Percentiles rank a stretch among this genome's conserved stretches.
phyloP scores from a whole-genome alignment of 495 filamentous ascomycete species.

The Penicillium malachiteum region DNA sequence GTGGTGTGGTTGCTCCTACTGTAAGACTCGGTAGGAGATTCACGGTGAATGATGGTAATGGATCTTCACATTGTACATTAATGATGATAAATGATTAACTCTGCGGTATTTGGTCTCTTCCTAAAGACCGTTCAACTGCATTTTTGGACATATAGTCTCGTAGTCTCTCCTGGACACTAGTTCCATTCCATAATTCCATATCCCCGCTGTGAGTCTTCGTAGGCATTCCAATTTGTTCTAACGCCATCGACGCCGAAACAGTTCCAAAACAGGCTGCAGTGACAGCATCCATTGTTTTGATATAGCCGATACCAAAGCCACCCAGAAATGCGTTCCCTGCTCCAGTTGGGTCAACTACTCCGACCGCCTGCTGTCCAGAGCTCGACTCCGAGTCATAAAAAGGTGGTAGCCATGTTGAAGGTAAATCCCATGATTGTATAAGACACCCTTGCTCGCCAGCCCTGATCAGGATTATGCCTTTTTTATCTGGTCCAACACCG shows the following conservation, averaged over 20 bases:
- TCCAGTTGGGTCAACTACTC: conserved; percentile 37
- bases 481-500: conserved; percentile 20
- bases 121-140: neutral
- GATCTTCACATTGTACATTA: too few species aligned
- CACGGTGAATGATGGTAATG: too few species aligned
- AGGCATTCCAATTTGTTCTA: conserved; percentile 41
- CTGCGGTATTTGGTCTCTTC: too few species aligned
- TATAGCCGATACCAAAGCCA: conserved; percentile 30
- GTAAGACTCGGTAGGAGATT: neutral
- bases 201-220: neutral
- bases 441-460: conserved; percentile 36
- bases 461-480: conserved; percentile 26
- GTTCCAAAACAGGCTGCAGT: conserved; percentile 30
- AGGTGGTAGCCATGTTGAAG: conserved; percentile 29
- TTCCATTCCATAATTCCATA: conserved; percentile 29
- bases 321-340: conserved; percentile 40
- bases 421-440: conserved; percentile 8
- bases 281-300: conserved; percentile 15
- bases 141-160: conserved; percentile 13
- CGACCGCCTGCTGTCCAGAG: neutral
- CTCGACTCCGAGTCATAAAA: conserved; percentile 15
- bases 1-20: neutral
- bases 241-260: conserved; percentile 34
- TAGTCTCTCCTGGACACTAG: conserved; percentile 10
- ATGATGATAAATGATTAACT: too few species aligned